Evolutionary conservation across 768 basidiomycete species (phyloP).

Genomic region (Clavaria fumosa): DNA sequence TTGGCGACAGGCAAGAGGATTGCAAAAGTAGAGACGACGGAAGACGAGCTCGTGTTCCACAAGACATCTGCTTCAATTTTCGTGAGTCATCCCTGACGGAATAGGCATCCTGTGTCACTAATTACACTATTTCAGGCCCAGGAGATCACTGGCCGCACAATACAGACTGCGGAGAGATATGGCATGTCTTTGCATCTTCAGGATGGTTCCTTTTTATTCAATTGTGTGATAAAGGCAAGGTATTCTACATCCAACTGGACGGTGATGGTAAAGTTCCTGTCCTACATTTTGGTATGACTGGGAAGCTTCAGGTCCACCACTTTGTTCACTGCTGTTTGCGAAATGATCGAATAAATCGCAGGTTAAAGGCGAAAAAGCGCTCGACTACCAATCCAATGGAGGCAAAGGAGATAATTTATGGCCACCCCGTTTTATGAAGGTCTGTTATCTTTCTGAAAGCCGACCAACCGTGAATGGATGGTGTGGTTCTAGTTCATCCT

Average conservation of each 20-base stretch:
- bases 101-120: not conserved
- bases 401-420: constrained; percentile 29
- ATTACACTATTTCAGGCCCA: constrained; percentile 26
- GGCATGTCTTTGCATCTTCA: constrained; percentile 21
- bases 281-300: constrained; percentile 77
- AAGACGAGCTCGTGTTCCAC: constrained; percentile 50
- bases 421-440: constrained; percentile 60
- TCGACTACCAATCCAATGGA: constrained; percentile 33
- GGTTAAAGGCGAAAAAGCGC: constrained; percentile 35
- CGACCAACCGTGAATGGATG: too few relatives aligned
- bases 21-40: constrained; percentile 35
- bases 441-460: constrained; percentile 12
- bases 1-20: constrained; percentile 41
- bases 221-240: constrained; percentile 26
- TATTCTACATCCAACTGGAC: constrained; percentile 51
- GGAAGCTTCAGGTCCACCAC: constrained; percentile 47
- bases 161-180: constrained; percentile 36
- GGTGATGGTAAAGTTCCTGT: constrained; percentile 50
- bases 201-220: too few relatives aligned
- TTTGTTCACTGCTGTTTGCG: not conserved
- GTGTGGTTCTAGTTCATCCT: constrained; percentile 57
- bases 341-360: constrained; percentile 5
- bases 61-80: constrained; percentile 42
- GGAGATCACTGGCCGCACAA: constrained; percentile 34
- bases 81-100: constrained; percentile 25